Conservation (phyloP, 1,284 basidiomycete species). For the Rhizoctonia solani region DNA sequence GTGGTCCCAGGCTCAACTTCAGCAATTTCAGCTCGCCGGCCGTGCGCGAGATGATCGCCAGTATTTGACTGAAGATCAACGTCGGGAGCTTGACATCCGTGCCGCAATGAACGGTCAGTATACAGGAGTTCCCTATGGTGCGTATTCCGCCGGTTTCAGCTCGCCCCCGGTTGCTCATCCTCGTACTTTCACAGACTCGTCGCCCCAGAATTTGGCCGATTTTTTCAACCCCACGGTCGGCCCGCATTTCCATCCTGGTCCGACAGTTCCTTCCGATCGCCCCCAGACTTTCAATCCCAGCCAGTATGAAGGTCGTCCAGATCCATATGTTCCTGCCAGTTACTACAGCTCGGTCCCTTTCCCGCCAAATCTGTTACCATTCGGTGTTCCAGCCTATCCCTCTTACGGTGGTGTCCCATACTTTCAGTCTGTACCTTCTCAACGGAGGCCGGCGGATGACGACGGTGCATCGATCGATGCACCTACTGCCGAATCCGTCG, state of each 20-base stretch:
- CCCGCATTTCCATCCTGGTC: constrained; percentile 23
- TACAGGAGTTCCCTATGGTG: constrained; percentile 5
- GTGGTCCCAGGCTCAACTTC: constrained; percentile 13
- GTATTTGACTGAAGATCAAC: constrained; percentile 15
- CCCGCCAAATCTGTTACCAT: constrained; percentile 1
- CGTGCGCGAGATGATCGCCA: constrained; percentile 21
- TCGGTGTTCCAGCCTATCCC: constrained; percentile 20
- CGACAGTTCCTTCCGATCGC: constrained; percentile 4
- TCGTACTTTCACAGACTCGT: constrained; percentile 10
- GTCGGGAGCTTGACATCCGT: constrained; percentile 23
- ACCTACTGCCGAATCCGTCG: constrained; percentile 12
- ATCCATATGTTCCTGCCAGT: constrained; percentile 7
- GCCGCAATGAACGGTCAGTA: constrained; percentile 1
- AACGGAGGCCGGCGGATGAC: constrained; percentile 17
- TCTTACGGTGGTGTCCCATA: constrained; percentile 2
- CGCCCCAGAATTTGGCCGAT: constrained; percentile 29
- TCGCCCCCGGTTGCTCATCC: background rate
- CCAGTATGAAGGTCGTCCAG: background rate
- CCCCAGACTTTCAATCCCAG: constrained; percentile 11
- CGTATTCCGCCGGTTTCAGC: background rate
- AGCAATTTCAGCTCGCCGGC: background rate
- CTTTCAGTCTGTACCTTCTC: constrained; percentile 22
- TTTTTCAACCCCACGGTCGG: constrained; percentile 27
- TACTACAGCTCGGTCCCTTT: constrained; percentile 13
- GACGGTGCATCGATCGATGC: constrained; percentile 27